Base-by-base conservation (phyloP, 2,329 filamentous ascomycete genomes). In the Epichloe sp. region DNA sequence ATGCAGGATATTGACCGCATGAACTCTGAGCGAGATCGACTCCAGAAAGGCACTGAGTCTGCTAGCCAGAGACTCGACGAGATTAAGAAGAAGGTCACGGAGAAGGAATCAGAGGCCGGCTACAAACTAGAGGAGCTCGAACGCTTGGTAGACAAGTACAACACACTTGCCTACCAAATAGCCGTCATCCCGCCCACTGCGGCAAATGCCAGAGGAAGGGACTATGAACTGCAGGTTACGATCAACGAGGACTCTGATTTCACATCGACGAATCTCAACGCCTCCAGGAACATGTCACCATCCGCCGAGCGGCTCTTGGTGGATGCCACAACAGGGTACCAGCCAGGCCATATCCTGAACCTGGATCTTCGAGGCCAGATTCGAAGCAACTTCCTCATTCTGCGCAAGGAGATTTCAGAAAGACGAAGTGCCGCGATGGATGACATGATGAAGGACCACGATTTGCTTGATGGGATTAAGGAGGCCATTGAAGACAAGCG, bases 1-100 rank as follows among this genome's bases (percentile, higher is more conserved):
- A 94, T 96, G 70, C 86, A 93, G 70, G 93, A 98, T 77, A 97
- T 98, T 63, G 93, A 98, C 76, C 88, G 93, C 67, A 96, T 98
- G 91, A 95, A 89, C 59, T 84, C 87, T 37, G 93, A 98, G 66
- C 83, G 90, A 49, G 93, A 98, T 62, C 83, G 93, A 45, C 77
- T 98, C n/a, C 88, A 95, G 57, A 90, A 85, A 60, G 86, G 84
- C 42, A 84, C 95, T 44, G 88, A 95, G 59, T 79, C 83, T 2
- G 86, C 88, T 0, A 76, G 80, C 5, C 75, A 79, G 50, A 79
- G 88, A 49, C 74, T 96, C 0, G 90, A 96, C 52, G 93, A 97
- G 55, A 79, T 85, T 8, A 94, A 94, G 71, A 84, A 80, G 57
- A 84, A 81, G 57, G 85, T 93, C 1, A 78, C 83, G 17, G 89